These are phyloP conservation scores for Trichoderma hamatum DNA, from an alignment of 2,329 filamentous ascomycete species.

Conservation along the genomic window DNA sequence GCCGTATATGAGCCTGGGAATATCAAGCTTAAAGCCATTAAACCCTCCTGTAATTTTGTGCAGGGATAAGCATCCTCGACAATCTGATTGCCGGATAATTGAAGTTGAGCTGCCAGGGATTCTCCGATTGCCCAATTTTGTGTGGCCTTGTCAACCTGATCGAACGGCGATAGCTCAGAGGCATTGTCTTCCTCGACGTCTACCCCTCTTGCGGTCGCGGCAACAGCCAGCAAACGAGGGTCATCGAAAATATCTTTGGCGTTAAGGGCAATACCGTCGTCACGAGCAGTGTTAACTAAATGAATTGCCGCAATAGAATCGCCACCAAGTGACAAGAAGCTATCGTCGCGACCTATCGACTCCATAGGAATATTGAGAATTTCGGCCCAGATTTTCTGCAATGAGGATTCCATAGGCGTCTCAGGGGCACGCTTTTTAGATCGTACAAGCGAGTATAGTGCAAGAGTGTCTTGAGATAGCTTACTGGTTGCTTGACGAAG, in stretches of 20 bases:
- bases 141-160: not conserved
- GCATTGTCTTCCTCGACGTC: not conserved
- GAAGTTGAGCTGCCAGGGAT: not conserved
- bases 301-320: conserved; percentile 34
- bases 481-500: not conserved
- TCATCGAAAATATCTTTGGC: conserved; percentile 14
- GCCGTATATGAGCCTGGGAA: conserved; percentile 41
- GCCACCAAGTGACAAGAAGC: conserved; percentile 32
- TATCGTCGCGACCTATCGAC: conserved; percentile 29
- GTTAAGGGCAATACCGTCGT: not conserved
- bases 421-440: conserved; percentile 28
- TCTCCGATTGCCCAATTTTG: not conserved
- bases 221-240: conserved; percentile 9
- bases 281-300: conserved; percentile 7
- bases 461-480: conserved; percentile 21
- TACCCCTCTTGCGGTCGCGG: not conserved
- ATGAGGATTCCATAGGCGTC: conserved; percentile 29
- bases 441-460: conserved; percentile 33
- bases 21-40: conserved; percentile 42
- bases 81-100: conserved; percentile 1
- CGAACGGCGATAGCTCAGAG: not conserved
- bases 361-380: conserved; percentile 24
- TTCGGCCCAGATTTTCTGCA: conserved; percentile 30
- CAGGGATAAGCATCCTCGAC: conserved; percentile 15
- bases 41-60: conserved; percentile 42